A percentile compares a stretch with the other conserved stretches of the same genome.
Conservation (phyloP, 2,329 filamentous ascomycete species). For the Pseudogymnoascus pannorum region DNA sequence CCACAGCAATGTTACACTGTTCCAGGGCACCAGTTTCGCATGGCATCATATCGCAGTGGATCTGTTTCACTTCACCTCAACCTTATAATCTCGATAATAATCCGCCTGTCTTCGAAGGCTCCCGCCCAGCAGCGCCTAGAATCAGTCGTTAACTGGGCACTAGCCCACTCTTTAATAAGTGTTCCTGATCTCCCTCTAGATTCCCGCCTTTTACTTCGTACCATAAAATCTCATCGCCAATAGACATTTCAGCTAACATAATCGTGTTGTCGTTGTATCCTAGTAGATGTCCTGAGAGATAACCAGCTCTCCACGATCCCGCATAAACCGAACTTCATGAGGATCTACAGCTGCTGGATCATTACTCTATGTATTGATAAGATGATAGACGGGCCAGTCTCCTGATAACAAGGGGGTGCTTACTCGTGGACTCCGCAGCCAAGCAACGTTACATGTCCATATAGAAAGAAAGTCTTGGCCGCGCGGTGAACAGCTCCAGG, state of each 20-base stretch:
- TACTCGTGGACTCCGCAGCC: not conserved
- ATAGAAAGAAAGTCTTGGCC: not conserved
- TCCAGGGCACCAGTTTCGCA: not conserved
- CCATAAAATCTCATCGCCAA: not conserved
- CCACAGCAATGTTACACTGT: not conserved
- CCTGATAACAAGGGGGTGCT: conserved; percentile 1
- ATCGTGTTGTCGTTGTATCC: not conserved
- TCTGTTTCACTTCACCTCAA: not conserved
- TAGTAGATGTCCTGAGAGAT: not conserved
- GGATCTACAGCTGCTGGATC: not conserved
- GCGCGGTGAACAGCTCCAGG: not conserved
- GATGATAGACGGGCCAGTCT: not conserved
- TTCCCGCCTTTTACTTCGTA: not conserved
- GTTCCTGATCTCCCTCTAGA: not conserved
- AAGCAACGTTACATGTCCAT: conserved; percentile 1
- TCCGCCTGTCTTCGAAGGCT: not conserved
- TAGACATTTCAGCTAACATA: not conserved
- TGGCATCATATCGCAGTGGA: not conserved
- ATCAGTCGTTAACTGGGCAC: too few species aligned
- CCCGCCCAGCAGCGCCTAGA: not conserved
- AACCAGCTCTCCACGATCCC: not conserved
- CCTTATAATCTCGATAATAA: not conserved
- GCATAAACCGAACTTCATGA: not conserved
- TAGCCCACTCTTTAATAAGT: not conserved
- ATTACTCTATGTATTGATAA: conserved; percentile 1